A percentile compares a stretch with the other conserved stretches of the same genome.
phyloP scores from a whole-genome alignment of 2,329 filamentous ascomycete genomes.

The Reticulascus tulasneorum region DNA sequence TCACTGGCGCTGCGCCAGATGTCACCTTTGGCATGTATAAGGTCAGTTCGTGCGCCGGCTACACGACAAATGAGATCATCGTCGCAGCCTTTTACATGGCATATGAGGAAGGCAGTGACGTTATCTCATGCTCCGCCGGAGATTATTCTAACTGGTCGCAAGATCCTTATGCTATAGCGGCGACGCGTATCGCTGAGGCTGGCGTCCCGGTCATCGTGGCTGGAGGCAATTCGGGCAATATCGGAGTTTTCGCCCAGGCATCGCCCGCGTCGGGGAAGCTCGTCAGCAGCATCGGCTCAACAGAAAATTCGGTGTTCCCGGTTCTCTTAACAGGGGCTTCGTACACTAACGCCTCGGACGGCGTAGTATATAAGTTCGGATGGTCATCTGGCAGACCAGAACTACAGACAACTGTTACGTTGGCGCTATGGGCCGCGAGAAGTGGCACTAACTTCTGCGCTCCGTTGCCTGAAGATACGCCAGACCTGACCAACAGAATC shows the following conservation, averaged over 20 bases:
- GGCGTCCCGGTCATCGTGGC: slow-evolving; percentile 24
- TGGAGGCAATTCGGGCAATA: slow-evolving; percentile 20
- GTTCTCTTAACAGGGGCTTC: slow-evolving; percentile 4
- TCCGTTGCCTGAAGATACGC: slow-evolving; percentile 25
- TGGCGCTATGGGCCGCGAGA: slow-evolving; percentile 12
- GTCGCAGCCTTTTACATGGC: slow-evolving; percentile 38
- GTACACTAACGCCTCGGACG: slow-evolving; percentile 1
- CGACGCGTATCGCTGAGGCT: slow-evolving; percentile 21
- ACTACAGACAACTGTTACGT: slow-evolving; percentile 7
- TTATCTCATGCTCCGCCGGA: slow-evolving; percentile 26
- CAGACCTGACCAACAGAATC: slow-evolving; percentile 34
- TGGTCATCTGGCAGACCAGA: slow-evolving; percentile 1
- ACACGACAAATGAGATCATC: slow-evolving; percentile 33
- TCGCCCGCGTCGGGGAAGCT: slow-evolving; percentile 17
- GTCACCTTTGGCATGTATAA: slow-evolving; percentile 35
- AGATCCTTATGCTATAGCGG: slow-evolving; percentile 20
- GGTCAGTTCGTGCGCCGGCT: slow-evolving; percentile 30
- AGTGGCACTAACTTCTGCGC: slow-evolving; percentile 11
- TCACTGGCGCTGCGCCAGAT: slow-evolving; percentile 35
- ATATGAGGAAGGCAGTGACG: slow-evolving; percentile 34
- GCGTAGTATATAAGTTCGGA: slow-evolving; percentile 1
- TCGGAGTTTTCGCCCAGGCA: slow-evolving; percentile 17
- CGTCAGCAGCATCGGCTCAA: slow-evolving; percentile 16
- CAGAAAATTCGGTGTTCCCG: slow-evolving; percentile 17
- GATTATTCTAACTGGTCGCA: slow-evolving; percentile 22